Percentiles rank a stretch among this genome's conserved stretches.
phyloP scores from a whole-genome alignment of 2,329 filamentous ascomycete species.

The Fusarium tuaranense region DNA sequence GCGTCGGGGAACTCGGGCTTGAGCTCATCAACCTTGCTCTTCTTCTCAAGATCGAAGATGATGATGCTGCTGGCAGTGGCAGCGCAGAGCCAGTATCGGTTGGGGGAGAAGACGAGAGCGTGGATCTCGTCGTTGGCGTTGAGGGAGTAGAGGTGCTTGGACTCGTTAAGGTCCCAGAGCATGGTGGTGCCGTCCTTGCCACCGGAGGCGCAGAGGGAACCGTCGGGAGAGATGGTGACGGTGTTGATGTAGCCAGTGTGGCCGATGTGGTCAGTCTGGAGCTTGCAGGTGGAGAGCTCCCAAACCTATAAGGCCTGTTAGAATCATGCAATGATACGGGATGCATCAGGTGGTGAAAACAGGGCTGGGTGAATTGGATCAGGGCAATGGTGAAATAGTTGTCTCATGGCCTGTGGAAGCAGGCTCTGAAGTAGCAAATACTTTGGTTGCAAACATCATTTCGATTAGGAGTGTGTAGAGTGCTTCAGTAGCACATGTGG shows the following conservation, averaged over 20 bases:
- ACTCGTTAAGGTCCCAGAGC: constrained; percentile 99
- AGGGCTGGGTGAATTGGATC: constrained; percentile 58
- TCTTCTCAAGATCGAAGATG: constrained; percentile 99
- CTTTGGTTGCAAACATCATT: constrained; percentile 95
- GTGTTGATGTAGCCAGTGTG: constrained; percentile 99
- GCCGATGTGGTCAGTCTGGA: constrained; percentile 99
- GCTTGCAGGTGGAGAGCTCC: constrained; percentile 99
- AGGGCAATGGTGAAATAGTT: constrained; percentile 86
- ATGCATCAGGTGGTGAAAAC: constrained; percentile 5
- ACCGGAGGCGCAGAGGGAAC: constrained; percentile 98
- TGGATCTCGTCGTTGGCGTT: constrained; percentile 99
- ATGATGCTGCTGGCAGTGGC: constrained; percentile 98
- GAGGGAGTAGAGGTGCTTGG: constrained; percentile 99
- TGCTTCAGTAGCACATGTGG: background rate
- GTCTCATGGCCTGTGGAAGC: constrained; percentile 89
- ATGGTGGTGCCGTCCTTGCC: constrained; percentile 99
- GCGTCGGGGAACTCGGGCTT: constrained; percentile 98
- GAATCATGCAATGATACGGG: constrained; percentile 4
- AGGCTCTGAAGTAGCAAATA: constrained; percentile 99
- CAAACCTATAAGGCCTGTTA: constrained; percentile 76
- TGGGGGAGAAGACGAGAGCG: constrained; percentile 99
- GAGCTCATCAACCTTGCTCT: constrained; percentile 99
- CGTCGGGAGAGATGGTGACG: constrained; percentile 99
- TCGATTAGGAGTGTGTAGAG: constrained; percentile 42
- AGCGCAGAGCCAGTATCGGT: constrained; percentile 99